Percentiles rank a stretch among this genome's conserved stretches.
These are phyloP conservation scores for Aleurites moluccanus DNA, from an alignment of 441 rosid species.

Conservation along the genomic window DNA sequence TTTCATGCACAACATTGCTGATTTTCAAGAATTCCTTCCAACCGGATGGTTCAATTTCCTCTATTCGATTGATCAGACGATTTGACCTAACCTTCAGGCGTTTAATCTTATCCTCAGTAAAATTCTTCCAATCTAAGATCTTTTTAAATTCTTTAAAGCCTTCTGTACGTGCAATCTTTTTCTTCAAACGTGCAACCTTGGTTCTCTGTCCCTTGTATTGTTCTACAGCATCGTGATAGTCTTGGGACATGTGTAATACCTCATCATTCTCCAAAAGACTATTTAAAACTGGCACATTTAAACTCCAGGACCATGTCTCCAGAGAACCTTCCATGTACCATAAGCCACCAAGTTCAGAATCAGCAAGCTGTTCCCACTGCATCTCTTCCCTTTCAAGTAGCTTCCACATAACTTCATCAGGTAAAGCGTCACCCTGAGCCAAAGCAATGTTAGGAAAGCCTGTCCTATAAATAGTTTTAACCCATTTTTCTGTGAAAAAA, in stretches of 20 bases:
- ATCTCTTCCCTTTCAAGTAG: conserved; percentile 62
- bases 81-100: conserved; percentile 70
- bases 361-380: conserved; percentile 80
- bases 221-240: conserved; percentile 56
- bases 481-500: conserved; percentile 86
- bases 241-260: conserved; percentile 53
- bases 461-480: conserved; percentile 62
- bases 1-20: conserved; percentile 84
- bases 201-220: conserved; percentile 67
- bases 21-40: conserved; percentile 93
- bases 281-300: conserved; percentile 86
- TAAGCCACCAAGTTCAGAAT: conserved; percentile 71
- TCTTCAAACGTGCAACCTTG: conserved; percentile 80
- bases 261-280: conserved; percentile 78
- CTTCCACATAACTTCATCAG: conserved; percentile 64
- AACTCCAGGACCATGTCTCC: conserved; percentile 97
- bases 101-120: conserved; percentile 72
- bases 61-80: conserved; percentile 63
- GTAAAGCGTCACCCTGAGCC: conserved; percentile 66
- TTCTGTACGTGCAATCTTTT: conserved; percentile 75
- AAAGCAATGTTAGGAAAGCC: conserved; percentile 83
- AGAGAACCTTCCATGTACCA: conserved; percentile 87
- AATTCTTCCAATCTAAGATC: conserved; percentile 57
- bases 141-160: conserved; percentile 84
- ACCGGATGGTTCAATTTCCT: conserved; percentile 90